Base-by-base conservation (phyloP, 2,329 filamentous ascomycete species). In the Tolypocladium ovalisporum region DNA sequence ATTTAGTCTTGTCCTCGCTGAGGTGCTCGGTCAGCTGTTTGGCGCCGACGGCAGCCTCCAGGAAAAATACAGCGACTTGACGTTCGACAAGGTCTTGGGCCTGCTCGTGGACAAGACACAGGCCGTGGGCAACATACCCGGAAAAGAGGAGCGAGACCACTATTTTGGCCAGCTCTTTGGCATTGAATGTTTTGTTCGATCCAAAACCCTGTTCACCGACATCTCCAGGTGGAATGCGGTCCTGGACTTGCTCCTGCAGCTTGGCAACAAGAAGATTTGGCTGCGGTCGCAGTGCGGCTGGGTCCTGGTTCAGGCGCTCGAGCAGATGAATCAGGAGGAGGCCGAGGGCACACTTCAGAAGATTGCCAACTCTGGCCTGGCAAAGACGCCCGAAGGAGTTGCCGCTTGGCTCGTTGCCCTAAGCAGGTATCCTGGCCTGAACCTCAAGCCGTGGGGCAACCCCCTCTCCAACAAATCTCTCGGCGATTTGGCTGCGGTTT, bases 111-210 rank as follows among this genome's bases (percentile, higher is more conserved):
- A 83, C 57, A 83, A 81, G 65, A 84, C 79, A 1, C 75, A 79
- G 55, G 70, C 79, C 0, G 75, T 76, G 10, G 81, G 80, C 36
- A 83, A 79, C 63, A 68, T 80, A 27, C 76, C 77, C 1, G 78
- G 79, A 39, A 80, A 96, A 77, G 92, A 97, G 74, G 87, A 91
- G 72, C 82, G 90, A 64, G 91, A 97, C 68, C 85, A 91, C 68
- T 82, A 85, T 62, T 88, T 96, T 62, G 94, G 94, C 8, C 85
- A 89, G 63, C 75, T 97, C 1, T 97, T 97, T 66, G 93, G 91
- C 3, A 81, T 92, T 49, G 88, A 96, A 70, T 89, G 89, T 59
- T 86, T 97, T 60, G 84, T 97, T 51, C 85, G 90, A 69, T 90
- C 92, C 15, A 82, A 82, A 5, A 81, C 91, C 44, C 75, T 95